Conservation (phyloP, 306 rosid species). For the Cicer judaicum region DNA sequence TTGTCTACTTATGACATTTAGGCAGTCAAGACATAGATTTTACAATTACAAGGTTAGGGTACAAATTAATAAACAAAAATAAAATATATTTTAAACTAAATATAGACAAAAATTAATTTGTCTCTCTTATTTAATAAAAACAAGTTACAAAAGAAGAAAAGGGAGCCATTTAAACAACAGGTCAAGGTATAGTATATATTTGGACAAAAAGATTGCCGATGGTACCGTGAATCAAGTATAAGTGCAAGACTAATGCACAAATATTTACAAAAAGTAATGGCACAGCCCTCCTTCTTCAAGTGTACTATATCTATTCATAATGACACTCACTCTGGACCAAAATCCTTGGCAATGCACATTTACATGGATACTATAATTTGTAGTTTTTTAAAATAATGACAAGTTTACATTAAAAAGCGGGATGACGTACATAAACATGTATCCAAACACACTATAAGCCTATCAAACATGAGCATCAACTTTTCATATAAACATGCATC, state of each 20-base stretch:
- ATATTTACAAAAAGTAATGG: no score
- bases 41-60: neutral
- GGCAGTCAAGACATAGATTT: neutral
- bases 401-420: no score
- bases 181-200: neutral
- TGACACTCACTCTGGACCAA: neutral
- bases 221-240: neutral
- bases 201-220: conserved; percentile 5
- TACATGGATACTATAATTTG: no score
- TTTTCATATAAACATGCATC: no score
- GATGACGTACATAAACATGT: no score
- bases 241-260: no score
- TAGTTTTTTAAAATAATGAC: no score
- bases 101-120: no score
- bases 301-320: neutral
- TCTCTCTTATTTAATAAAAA: neutral
- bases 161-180: neutral
- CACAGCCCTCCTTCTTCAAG: no score
- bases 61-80: neutral
- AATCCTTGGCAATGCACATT: neutral
- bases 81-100: no score
- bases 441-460: no score
- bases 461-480: no score
- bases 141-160: conserved; percentile 12
- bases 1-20: neutral